phyloP scores from a whole-genome alignment of 257 asterid species.

The Schizonepeta tenuifolia region DNA sequence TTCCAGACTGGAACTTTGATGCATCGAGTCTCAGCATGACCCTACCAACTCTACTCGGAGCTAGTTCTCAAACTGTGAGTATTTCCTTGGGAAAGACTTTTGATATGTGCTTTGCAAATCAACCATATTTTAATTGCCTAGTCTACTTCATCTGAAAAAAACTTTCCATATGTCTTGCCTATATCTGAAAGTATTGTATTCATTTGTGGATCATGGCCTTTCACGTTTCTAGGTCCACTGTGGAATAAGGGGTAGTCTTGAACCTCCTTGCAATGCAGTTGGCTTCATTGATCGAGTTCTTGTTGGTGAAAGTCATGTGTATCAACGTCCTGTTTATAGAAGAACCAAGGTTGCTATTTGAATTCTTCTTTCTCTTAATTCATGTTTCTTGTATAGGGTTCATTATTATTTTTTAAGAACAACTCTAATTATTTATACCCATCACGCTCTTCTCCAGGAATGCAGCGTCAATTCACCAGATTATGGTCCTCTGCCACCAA shows the following conservation, averaged over 20 bases:
- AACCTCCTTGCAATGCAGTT: slow-evolving; percentile 92
- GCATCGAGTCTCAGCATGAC: slow-evolving; percentile 44
- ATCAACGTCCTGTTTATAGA: slow-evolving; percentile 85
- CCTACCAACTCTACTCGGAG: slow-evolving; percentile 43
- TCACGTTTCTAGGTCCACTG: slow-evolving; percentile 69
- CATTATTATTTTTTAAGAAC: slow-evolving; percentile 5
- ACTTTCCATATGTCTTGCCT: too few species aligned
- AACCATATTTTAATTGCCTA: not conserved
- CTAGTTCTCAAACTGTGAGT: slow-evolving; percentile 64
- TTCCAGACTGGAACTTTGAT: slow-evolving; percentile 81
- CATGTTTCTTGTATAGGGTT: slow-evolving; percentile 25
- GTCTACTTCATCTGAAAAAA: slow-evolving; percentile 9
- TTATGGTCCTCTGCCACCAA: slow-evolving; percentile 78
- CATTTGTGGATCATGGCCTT: slow-evolving; percentile 1
- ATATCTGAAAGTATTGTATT: slow-evolving; percentile 8
- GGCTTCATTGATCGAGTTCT: slow-evolving; percentile 78
- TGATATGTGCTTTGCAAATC: slow-evolving; percentile 15
- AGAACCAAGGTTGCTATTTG: slow-evolving; percentile 68
- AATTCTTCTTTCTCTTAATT: slow-evolving; percentile 6
- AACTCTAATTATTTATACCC: not conserved
- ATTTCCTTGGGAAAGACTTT: slow-evolving; percentile 16
- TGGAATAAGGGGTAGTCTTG: slow-evolving; percentile 79
- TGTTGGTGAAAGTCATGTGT: slow-evolving; percentile 83
- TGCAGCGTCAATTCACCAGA: slow-evolving; percentile 92
- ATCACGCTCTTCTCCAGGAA: slow-evolving; percentile 50